These are phyloP conservation scores for Taphrina betulina DNA, from an alignment of 1,139 yeast species.

Conservation along the genomic window DNA sequence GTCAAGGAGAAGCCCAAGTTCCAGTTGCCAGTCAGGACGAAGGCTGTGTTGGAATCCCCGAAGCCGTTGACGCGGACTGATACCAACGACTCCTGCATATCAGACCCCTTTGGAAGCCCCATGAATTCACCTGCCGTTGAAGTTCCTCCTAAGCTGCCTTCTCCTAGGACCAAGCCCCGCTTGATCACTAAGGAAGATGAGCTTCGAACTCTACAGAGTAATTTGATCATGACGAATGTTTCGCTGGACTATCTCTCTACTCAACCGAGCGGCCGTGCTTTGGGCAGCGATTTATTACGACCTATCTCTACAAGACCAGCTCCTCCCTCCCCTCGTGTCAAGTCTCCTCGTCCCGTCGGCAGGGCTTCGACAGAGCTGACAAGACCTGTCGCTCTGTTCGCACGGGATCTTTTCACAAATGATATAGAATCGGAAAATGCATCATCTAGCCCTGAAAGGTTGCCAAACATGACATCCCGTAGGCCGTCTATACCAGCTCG, in stretches of 20 bases:
- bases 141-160: too few species aligned
- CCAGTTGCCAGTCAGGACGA: background rate
- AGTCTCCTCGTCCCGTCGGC: conserved; percentile 13
- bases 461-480: too few species aligned
- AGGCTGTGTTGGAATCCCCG: too few species aligned
- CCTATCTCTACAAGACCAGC: background rate
- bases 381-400: too few species aligned
- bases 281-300: background rate
- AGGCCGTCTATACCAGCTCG: too few species aligned
- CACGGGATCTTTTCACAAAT: too few species aligned
- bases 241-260: background rate
- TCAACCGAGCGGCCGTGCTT: background rate
- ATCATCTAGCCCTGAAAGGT: too few species aligned
- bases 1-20: background rate
- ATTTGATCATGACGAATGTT: background rate
- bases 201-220: background rate
- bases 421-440: too few species aligned
- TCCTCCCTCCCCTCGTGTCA: conserved; percentile 22
- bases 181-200: background rate
- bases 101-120: conserved; percentile 8
- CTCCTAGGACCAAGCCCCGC: too few species aligned
- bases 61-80: background rate
- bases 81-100: background rate
- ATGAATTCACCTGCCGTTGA: conserved; percentile 4
- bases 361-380: too few species aligned